Evolutionary conservation across 129 eudicot genomes (phyloP).

Genomic region (Erigeron canadensis): DNA sequence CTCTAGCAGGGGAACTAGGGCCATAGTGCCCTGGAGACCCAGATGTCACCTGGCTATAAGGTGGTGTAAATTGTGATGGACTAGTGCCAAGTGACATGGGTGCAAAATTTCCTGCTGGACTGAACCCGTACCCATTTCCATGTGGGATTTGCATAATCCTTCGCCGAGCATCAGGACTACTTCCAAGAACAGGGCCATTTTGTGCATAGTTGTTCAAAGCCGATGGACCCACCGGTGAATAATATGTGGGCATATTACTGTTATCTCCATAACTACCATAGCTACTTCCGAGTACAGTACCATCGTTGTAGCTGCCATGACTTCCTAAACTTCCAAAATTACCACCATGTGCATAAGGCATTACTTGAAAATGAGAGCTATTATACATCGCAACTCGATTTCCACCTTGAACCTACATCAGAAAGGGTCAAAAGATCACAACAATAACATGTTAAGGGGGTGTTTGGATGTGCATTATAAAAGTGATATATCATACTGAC

Average conservation of each 20-base stretch:
- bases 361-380: slow-evolving; percentile 65
- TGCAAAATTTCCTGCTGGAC: slow-evolving; percentile 78
- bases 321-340: slow-evolving; percentile 98
- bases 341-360: slow-evolving; percentile 68
- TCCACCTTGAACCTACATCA: slow-evolving; percentile 70
- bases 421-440: neutral
- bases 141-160: slow-evolving; percentile 64
- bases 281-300: slow-evolving; percentile 74
- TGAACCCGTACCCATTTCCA: slow-evolving; percentile 70
- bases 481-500: slow-evolving; percentile 1
- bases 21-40: slow-evolving; percentile 96
- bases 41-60: slow-evolving; percentile 62
- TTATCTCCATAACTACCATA: slow-evolving; percentile 93
- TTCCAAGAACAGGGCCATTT: slow-evolving; percentile 62
- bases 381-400: slow-evolving; percentile 57
- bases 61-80: slow-evolving; percentile 98
- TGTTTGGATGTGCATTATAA: slow-evolving; percentile 21
- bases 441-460: slow-evolving; percentile 7
- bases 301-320: slow-evolving; percentile 87
- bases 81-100: slow-evolving; percentile 98
- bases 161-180: slow-evolving; percentile 82
- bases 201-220: slow-evolving; percentile 75
- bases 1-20: slow-evolving; percentile 85
- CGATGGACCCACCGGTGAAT: slow-evolving; percentile 92
- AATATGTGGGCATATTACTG: slow-evolving; percentile 59